Evolutionary conservation across 1,284 basidiomycete genomes (phyloP), one percentile per base, ranked within the genome.

Genomic region (Malassezia sympodialis): DNA sequence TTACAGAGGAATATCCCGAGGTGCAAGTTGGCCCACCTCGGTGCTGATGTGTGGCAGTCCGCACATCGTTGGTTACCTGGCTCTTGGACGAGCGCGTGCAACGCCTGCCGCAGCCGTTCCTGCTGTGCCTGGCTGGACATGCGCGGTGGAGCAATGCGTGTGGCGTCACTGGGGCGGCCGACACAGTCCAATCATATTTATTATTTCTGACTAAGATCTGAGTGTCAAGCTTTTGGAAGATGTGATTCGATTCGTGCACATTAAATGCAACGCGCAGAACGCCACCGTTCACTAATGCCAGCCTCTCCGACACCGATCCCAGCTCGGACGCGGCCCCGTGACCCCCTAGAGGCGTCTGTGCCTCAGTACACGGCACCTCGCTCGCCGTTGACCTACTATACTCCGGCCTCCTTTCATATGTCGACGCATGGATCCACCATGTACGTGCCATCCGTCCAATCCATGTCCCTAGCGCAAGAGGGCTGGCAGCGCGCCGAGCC

Each of bases 31-130:
- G 86, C 83, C 88, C 88, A 90, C 77, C 88, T 78, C 4, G 87
- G 87, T 63, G 63, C 80, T 58, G 82, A 80, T 27, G 82, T 77
- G 74, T 84, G 86, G 76, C 88, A 90, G 76, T 90, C 88, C 8
- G 88, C 88, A 73, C 88, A 90, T 21, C 81, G 67, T 82, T 87
- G 85, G 69, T 90, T 90, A 62, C 88, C 87, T 41, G 86, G 84
- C 62, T 80, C 79, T 21, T 76, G 73, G 4, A 79, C 80, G 14
- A 89, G 79, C 52, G 88, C 87, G 6, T 83, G 67, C 28, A 90
- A 76, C 11, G 77, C 76, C 32, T 82, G 82, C 57, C 84, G 84
- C 65, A 84, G 85, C 54, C 85, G 79, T 58, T 88, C 85, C 37
- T 39, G 37, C 19, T 39, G 37, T 19, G 37, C 37, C 37, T 39